Evolutionary conservation across 768 basidiomycete species (phyloP).

Genomic region (Pulveroboletus sp.): DNA sequence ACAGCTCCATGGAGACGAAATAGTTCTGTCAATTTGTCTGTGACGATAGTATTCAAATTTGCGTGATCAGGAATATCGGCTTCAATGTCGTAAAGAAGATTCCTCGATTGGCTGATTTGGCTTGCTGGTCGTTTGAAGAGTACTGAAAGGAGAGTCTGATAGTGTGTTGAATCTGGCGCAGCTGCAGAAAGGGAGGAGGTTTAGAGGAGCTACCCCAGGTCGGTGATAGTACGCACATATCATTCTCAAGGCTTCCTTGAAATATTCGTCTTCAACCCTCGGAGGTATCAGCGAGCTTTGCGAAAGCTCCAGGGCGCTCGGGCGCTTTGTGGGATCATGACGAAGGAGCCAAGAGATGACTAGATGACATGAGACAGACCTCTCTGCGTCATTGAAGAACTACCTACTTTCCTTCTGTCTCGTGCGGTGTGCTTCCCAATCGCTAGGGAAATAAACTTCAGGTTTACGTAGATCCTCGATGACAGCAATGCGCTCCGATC

Average conservation of each 20-base stretch:
- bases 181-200: constrained; percentile 36
- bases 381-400: not conserved
- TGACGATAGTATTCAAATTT: constrained; percentile 67
- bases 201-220: not conserved
- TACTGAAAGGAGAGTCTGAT: constrained; percentile 70
- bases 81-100: constrained; percentile 72
- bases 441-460: constrained; percentile 67
- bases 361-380: constrained; percentile 25
- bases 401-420: constrained; percentile 68
- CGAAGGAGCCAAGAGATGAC: constrained; percentile 79
- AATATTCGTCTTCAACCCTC: constrained; percentile 79
- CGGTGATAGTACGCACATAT: constrained; percentile 51
- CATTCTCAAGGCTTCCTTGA: constrained; percentile 70
- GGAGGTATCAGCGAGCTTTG: constrained; percentile 74
- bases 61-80: constrained; percentile 65
- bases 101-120: constrained; percentile 56
- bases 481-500: constrained; percentile 78
- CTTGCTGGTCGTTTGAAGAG: constrained; percentile 73
- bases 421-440: constrained; percentile 60
- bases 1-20: constrained; percentile 90
- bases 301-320: constrained; percentile 78
- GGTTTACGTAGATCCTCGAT: constrained; percentile 75
- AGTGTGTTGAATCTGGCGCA: constrained; percentile 77
- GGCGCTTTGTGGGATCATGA: constrained; percentile 75
- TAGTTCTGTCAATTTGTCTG: constrained; percentile 69